These are phyloP conservation scores for Hortiboletus flavorubellus DNA, from an alignment of 768 basidiomycete species.

Conservation along the genomic window DNA sequence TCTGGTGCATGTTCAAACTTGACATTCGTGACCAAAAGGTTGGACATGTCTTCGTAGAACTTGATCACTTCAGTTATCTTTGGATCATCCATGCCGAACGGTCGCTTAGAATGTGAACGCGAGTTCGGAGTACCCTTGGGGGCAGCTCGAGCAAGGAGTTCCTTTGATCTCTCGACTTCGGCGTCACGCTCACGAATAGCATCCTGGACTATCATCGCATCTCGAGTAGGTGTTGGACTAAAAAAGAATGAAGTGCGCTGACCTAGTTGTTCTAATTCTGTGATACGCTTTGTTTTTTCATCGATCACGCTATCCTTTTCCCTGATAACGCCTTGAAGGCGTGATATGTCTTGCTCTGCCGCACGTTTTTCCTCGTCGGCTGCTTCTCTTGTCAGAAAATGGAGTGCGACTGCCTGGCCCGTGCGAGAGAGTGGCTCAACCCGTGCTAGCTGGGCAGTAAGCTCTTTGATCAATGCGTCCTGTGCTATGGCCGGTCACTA, in stretches of 20 bases:
- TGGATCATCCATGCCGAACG: conserved; percentile 47
- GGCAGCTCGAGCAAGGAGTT: conserved; percentile 40
- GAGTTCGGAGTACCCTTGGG: conserved; percentile 38
- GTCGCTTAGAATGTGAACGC: conserved; percentile 34
- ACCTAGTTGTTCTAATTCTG: conserved; percentile 49
- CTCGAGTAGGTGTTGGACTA: neutral
- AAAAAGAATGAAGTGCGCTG: conserved; percentile 12
- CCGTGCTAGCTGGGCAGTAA: conserved; percentile 51
- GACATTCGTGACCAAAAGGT: conserved; percentile 64
- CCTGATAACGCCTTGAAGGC: conserved; percentile 42
- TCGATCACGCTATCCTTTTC: conserved; percentile 41
- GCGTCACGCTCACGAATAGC: conserved; percentile 53
- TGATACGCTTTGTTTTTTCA: conserved; percentile 45
- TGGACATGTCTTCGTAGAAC: conserved; percentile 86
- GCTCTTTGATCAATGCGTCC: conserved; percentile 42
- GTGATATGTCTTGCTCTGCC: conserved; percentile 46
- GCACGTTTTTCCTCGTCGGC: conserved; percentile 64
- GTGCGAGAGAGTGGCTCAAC: conserved; percentile 52
- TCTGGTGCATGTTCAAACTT: conserved; percentile 39
- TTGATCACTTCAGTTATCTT: conserved; percentile 59
- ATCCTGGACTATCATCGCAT: conserved; percentile 42
- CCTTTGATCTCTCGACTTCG: conserved; percentile 57
- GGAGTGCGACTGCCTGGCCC: conserved; percentile 50
- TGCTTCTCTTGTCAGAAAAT: conserved; percentile 70
- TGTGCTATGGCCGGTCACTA: conserved; percentile 43